These are phyloP conservation scores for Porogramme epimiltina DNA, from an alignment of 1,284 basidiomycete genomes.

Conservation along the genomic window DNA sequence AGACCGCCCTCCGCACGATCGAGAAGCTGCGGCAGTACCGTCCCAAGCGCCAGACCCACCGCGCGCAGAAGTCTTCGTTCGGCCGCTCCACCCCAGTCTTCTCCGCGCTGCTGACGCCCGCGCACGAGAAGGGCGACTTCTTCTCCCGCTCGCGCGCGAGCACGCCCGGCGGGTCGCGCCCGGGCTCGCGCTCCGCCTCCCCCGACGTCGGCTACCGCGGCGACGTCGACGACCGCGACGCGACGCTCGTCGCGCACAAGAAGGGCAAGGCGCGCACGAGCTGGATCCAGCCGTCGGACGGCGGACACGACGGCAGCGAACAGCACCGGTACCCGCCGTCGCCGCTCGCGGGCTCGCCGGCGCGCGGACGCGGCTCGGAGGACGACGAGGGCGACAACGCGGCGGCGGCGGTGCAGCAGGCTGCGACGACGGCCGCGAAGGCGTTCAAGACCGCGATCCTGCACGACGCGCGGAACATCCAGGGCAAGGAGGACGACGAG, in stretches of 20 bases:
- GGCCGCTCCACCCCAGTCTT: slow-evolving; percentile 27
- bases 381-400: slow-evolving; percentile 31
- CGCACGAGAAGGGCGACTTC: slow-evolving; percentile 32
- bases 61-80: slow-evolving; percentile 28
- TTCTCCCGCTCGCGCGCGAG: slow-evolving; percentile 18
- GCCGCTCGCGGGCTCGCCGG: slow-evolving; percentile 19
- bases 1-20: slow-evolving; percentile 58
- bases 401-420: slow-evolving; percentile 20
- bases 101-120: slow-evolving; percentile 30
- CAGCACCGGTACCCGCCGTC: slow-evolving; percentile 22
- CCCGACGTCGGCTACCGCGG: slow-evolving; percentile 25
- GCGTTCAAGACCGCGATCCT: slow-evolving; percentile 67
- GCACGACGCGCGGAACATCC: slow-evolving; percentile 74
- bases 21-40: slow-evolving; percentile 73
- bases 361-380: slow-evolving; percentile 12
- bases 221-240: slow-evolving; percentile 25
- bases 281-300: slow-evolving; percentile 2
- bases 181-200: slow-evolving; percentile 16
- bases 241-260: slow-evolving; percentile 22
- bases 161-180: slow-evolving; percentile 19
- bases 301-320: slow-evolving; percentile 1
- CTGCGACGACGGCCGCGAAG: slow-evolving; percentile 59
- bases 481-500: slow-evolving; percentile 45
- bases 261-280: slow-evolving; percentile 27
- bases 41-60: slow-evolving; percentile 51